Evolutionary conservation across 2,329 filamentous ascomycete species (phyloP).

Genomic region (Sclerotinia glacialis): DNA sequence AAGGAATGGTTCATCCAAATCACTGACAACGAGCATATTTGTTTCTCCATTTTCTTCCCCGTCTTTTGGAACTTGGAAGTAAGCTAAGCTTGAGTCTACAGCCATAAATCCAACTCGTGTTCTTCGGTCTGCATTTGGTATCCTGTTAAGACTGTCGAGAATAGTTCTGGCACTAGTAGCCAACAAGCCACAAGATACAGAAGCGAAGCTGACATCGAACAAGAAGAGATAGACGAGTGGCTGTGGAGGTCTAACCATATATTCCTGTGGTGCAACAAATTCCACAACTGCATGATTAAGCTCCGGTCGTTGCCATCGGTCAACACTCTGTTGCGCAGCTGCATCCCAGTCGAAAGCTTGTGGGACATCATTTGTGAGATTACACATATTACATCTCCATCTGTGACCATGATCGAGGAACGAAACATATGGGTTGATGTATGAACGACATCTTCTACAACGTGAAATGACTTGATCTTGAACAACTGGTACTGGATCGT

Average conservation of each 20-base stretch:
- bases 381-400: conserved; percentile 99
- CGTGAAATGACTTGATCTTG: conserved; percentile 97
- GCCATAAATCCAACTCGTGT: conserved; percentile 93
- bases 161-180: conserved; percentile 93
- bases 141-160: conserved; percentile 88
- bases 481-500: conserved; percentile 86
- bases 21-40: conserved; percentile 89
- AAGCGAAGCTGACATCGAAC: conserved; percentile 88
- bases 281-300: conserved; percentile 96
- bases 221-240: conserved; percentile 94
- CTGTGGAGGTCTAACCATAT: conserved; percentile 97
- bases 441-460: conserved; percentile 91
- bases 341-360: conserved; percentile 99
- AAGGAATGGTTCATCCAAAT: conserved; percentile 93
- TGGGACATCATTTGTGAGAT: conserved; percentile 97
- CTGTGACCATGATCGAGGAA: conserved; percentile 96
- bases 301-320: conserved; percentile 88
- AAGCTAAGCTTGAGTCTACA: conserved; percentile 91
- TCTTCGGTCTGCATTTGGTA: conserved; percentile 94
- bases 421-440: conserved; percentile 96
- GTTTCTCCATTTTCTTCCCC: conserved; percentile 80
- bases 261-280: conserved; percentile 96
- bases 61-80: conserved; percentile 92
- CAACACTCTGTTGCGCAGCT: conserved; percentile 82
- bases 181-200: conserved; percentile 84